These are phyloP conservation scores for Reticulascus tulasneorum DNA, from an alignment of 2,329 filamentous ascomycete species.

Conservation along the genomic window DNA sequence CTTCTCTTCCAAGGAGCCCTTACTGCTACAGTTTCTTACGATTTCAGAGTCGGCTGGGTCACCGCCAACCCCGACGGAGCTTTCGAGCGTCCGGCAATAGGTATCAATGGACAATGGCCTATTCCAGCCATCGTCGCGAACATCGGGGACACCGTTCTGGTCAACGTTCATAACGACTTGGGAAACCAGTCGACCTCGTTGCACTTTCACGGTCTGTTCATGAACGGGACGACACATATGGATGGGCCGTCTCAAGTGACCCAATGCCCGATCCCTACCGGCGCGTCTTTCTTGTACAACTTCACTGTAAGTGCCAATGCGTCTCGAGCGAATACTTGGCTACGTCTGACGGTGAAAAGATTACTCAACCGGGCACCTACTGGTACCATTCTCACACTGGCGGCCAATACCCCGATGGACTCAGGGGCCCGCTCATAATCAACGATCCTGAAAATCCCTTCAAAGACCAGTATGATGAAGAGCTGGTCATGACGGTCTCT, in stretches of 20 bases:
- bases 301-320: conserved; percentile 49
- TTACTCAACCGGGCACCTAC: conserved; percentile 67
- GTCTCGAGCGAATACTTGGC: not conserved
- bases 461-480: conserved; percentile 54
- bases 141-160: conserved; percentile 57
- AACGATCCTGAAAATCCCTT: conserved; percentile 61
- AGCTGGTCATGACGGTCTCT: conserved; percentile 60
- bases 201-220: conserved; percentile 69
- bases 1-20: conserved; percentile 13
- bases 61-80: conserved; percentile 67
- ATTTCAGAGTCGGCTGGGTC: conserved; percentile 71
- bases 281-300: conserved; percentile 64
- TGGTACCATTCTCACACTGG: conserved; percentile 73
- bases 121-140: conserved; percentile 61
- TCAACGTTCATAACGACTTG: conserved; percentile 56
- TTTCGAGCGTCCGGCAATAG: conserved; percentile 63
- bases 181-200: conserved; percentile 61
- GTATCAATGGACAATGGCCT: conserved; percentile 75
- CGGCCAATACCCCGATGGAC: conserved; percentile 67
- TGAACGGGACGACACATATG: conserved; percentile 65
- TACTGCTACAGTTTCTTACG: conserved; percentile 46
- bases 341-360: conserved; percentile 28
- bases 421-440: conserved; percentile 60
- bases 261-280: conserved; percentile 64
- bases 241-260: conserved; percentile 65